Evolutionary conservation across 2,329 filamentous ascomycete species (phyloP), one percentile per base, ranked within the genome.

Genomic region (Paraconiothyrium brasiliense): DNA sequence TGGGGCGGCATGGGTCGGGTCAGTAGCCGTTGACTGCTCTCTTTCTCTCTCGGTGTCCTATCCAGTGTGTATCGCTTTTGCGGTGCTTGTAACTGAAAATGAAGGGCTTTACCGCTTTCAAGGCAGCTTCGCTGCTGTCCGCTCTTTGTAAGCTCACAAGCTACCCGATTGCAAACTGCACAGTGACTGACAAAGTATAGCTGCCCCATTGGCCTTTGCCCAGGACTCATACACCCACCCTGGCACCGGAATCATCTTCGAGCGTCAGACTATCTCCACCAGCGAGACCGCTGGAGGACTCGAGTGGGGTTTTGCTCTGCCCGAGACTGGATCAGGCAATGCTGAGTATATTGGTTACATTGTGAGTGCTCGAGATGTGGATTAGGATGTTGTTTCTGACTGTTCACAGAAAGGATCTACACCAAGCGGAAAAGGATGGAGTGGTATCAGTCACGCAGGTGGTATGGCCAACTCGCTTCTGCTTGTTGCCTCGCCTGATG

Each of bases 271-370:
- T 22, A 58, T 78, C 52, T 61, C 61, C 30, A 49, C 52, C 14
- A 55, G 65, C 35, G 71, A 76, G 57, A 78, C 76, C 20, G 54
- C 63, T 24, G 76, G 76, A 61, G 76, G 76, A 10, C 73, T 75
- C 13, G 67, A 79, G 52, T 78, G 70, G 67, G 77, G 76, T 59
- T 75, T 71, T 59, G 77, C 73, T 30, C 58, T 79, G 14, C 77
- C 77, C 8, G 60, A 30, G 54, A 55, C 55, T 6, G 68, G 66
- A 27, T 69, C 62, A 32, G 64, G 62, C 39, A 73, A 76, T 59
- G 69, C 71, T 58, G 76, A 78, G 50, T 79, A 79, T 62, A 77
- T 79, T 65, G 77, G 77, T 51, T 76, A 76, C 61, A 67, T 79
- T 35, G 76, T 76, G 60, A 71, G 71, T 52, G 11, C 3, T 49